Conservation (phyloP, 2,329 filamentous ascomycete genomes). For the Drechslerella stenobrocha region DNA sequence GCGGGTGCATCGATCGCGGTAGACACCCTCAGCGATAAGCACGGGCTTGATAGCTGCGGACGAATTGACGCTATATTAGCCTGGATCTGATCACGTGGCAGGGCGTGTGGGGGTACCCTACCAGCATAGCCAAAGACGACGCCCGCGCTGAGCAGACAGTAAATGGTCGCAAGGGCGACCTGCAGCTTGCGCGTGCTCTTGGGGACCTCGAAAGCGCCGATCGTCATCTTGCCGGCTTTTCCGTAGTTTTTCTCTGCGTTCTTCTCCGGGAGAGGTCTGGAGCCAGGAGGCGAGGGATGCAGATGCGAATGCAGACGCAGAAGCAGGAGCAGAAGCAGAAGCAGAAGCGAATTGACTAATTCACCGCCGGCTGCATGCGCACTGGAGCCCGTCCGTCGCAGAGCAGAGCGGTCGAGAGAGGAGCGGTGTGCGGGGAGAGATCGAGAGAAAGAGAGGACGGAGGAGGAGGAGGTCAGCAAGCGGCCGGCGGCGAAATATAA, state of each 20-base stretch:
- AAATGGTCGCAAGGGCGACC: constrained; percentile 69
- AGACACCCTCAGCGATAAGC: constrained; percentile 72
- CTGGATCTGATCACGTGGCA: constrained; percentile 13
- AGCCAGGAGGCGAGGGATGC: not conserved
- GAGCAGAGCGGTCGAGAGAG: constrained; percentile 1
- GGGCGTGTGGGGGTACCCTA: constrained; percentile 12
- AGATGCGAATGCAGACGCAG: too few species aligned
- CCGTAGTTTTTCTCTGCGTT: too few species aligned
- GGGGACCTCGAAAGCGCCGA: constrained; percentile 56
- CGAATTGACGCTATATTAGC: constrained; percentile 9
- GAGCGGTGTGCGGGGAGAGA: constrained; percentile 8
- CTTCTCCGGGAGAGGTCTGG: not conserved
- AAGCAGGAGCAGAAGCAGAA: too few species aligned
- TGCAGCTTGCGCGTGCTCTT: constrained; percentile 60
- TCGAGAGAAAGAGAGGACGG: not conserved
- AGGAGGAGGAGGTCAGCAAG: not conserved
- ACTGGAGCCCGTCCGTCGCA: constrained; percentile 6
- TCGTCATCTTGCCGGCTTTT: constrained; percentile 48
- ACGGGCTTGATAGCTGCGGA: constrained; percentile 72
- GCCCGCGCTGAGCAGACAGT: constrained; percentile 76
- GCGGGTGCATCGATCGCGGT: constrained; percentile 66
- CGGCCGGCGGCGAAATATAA: constrained; percentile 2
- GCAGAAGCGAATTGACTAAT: too few species aligned
- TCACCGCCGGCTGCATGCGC: constrained; percentile 1
- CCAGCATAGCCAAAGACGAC: constrained; percentile 78